Evolutionary conservation across 2,329 filamentous ascomycete species (phyloP).

Genomic region (Pseudogymnoascus pannorum): DNA sequence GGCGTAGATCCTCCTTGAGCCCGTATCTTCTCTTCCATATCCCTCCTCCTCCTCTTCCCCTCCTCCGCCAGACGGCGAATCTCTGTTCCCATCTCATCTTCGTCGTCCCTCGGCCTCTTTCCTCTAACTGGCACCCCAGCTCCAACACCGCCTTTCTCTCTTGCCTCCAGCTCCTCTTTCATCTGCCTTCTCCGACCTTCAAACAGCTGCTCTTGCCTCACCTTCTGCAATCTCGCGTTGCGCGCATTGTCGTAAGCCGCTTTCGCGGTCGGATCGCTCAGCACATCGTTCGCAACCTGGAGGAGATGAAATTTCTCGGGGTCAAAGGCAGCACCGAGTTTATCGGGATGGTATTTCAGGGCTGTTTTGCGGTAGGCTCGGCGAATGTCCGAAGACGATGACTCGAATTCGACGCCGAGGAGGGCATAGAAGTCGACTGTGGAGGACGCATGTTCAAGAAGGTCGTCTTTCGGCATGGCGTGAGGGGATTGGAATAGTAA

Average conservation of each 20-base stretch:
- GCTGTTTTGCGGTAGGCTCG: conserved; percentile 73
- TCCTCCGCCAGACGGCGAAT: conserved; percentile 46
- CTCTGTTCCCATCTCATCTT: conserved; percentile 42
- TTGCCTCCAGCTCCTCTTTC: conserved; percentile 77
- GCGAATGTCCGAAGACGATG: conserved; percentile 12
- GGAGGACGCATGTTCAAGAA: conserved; percentile 27
- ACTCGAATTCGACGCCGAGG: conserved; percentile 12
- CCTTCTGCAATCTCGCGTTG: conserved; percentile 61
- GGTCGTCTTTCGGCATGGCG: conserved; percentile 27
- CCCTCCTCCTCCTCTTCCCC: conserved; percentile 42
- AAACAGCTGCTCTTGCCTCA: conserved; percentile 65
- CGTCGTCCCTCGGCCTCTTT: conserved; percentile 49
- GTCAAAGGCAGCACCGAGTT: conserved; percentile 68
- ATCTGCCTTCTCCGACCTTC: conserved; percentile 66
- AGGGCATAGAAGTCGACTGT: conserved; percentile 27
- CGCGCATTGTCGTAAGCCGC: conserved; percentile 72
- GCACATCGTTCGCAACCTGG: conserved; percentile 77
- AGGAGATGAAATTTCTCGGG: conserved; percentile 78
- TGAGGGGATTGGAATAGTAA: not conserved
- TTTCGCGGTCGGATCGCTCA: conserved; percentile 63
- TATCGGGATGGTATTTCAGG: conserved; percentile 91
- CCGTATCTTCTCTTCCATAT: conserved; percentile 36
- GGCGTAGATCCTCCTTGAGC: conserved; percentile 16
- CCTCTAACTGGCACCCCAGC: conserved; percentile 43
- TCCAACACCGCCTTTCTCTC: conserved; percentile 50